phyloP scores from a whole-genome alignment of 1,284 basidiomycete genomes.

The Golubevia pallescens region DNA sequence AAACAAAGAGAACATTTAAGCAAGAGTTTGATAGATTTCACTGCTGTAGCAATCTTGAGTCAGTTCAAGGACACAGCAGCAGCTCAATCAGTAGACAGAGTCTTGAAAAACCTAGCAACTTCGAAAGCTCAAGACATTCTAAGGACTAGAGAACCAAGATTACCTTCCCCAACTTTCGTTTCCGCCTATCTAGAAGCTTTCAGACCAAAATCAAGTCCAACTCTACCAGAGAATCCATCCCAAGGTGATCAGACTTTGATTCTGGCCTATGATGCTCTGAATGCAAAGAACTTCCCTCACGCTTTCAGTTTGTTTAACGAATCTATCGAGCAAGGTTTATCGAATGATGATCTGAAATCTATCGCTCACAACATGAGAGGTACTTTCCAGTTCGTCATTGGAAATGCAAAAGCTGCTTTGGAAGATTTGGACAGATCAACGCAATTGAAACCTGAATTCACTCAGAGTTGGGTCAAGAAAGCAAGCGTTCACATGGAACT shows the following conservation, averaged over 20 bases:
- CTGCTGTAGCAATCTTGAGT: slow-evolving; percentile 91
- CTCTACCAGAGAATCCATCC: slow-evolving; percentile 77
- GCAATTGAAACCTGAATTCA: slow-evolving; percentile 75
- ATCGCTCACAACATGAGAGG: slow-evolving; percentile 91
- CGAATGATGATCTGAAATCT: slow-evolving; percentile 75
- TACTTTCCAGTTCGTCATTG: slow-evolving; percentile 95
- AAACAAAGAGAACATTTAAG: neutral
- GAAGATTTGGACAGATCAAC: slow-evolving; percentile 82
- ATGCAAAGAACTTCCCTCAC: slow-evolving; percentile 85
- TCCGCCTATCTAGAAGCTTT: slow-evolving; percentile 97
- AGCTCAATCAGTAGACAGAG: slow-evolving; percentile 84
- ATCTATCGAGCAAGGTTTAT: slow-evolving; percentile 85
- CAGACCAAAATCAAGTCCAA: slow-evolving; percentile 79
- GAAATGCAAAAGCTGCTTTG: slow-evolving; percentile 83
- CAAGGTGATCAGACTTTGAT: slow-evolving; percentile 83
- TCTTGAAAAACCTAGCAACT: slow-evolving; percentile 81
- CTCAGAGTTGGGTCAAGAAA: slow-evolving; percentile 94
- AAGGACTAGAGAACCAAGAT: slow-evolving; percentile 78
- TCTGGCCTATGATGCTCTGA: slow-evolving; percentile 81
- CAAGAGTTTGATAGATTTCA: slow-evolving; percentile 77
- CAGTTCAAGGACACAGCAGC: slow-evolving; percentile 84
- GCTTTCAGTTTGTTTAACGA: slow-evolving; percentile 82
- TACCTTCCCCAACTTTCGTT: slow-evolving; percentile 91
- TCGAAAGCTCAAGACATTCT: slow-evolving; percentile 78
- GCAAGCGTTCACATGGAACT: slow-evolving; percentile 98